These are phyloP conservation scores for Peronospora farinosa DNA, from an alignment of 352 stramenopile species.

Conservation along the genomic window DNA sequence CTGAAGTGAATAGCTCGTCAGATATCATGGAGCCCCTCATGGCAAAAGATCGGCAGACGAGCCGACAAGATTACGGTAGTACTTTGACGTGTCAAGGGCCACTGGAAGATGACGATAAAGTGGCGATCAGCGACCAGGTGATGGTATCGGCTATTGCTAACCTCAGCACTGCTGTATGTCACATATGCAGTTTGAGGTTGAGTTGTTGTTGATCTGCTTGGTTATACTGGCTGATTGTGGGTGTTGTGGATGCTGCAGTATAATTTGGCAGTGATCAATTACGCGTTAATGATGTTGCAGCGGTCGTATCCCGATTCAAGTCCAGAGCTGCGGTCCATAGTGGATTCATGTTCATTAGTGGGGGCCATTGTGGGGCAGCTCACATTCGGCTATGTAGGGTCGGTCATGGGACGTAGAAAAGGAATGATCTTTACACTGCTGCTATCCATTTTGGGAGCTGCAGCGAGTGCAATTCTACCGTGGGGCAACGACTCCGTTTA, in stretches of 20 bases:
- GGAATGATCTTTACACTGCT: constrained; percentile 75
- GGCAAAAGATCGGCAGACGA: constrained; percentile 13
- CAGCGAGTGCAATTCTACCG: constrained; percentile 48
- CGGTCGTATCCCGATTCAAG: constrained; percentile 46
- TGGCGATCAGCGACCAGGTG: constrained; percentile 35
- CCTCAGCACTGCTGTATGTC: constrained; percentile 66
- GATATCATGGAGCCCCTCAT: constrained; percentile 21
- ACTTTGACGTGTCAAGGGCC: constrained; percentile 5
- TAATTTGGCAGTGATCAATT: constrained; percentile 75
- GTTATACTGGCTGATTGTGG: neutral
- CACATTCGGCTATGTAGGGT: constrained; percentile 74
- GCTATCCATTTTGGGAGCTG: constrained; percentile 55
- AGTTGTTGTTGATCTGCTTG: neutral
- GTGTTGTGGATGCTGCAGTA: constrained; percentile 33
- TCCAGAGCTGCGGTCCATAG: constrained; percentile 49
- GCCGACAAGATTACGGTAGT: constrained; percentile 19
- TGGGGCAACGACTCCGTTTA: constrained; percentile 57
- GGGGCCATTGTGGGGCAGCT: constrained; percentile 77
- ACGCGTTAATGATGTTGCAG: constrained; percentile 52
- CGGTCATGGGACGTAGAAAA: constrained; percentile 55
- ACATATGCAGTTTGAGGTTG: neutral
- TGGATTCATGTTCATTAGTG: constrained; percentile 65
- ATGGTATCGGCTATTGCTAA: constrained; percentile 75
- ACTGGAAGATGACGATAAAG: constrained; percentile 4
- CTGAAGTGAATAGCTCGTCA: constrained; percentile 16